Evolutionary conservation across 148 eudicot genomes (phyloP).

Genomic region (Rhododendron williamsianum): DNA sequence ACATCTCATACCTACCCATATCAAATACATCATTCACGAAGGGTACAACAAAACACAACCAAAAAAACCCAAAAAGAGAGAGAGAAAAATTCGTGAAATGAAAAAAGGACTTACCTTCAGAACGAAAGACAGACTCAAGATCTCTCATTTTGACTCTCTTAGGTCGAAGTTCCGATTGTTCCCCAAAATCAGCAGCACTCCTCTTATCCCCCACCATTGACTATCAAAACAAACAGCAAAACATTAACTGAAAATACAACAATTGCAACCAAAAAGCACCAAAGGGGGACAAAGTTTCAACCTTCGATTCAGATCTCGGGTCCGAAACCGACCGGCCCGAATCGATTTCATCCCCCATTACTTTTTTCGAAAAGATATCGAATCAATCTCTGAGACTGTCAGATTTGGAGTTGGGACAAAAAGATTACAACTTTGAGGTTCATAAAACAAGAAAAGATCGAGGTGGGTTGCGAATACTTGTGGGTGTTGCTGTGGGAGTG

Average conservation of each 20-base stretch:
- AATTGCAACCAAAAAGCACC: background rate
- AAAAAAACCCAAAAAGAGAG: too few species aligned
- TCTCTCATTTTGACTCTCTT: constrained; percentile 54
- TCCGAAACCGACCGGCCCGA: background rate
- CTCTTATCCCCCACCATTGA: constrained; percentile 44
- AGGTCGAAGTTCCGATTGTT: constrained; percentile 29
- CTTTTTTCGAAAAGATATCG: background rate
- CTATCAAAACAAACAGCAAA: constrained; percentile 21
- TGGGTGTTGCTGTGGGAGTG: background rate
- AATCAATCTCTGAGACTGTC: background rate
- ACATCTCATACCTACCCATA: background rate
- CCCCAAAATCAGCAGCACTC: constrained; percentile 31
- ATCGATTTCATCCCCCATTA: constrained; percentile 26
- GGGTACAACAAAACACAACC: background rate
- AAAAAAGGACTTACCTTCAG: constrained; percentile 38
- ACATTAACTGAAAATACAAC: background rate
- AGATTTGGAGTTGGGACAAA: background rate
- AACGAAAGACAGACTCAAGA: constrained; percentile 48
- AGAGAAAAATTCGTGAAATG: background rate
- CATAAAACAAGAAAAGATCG: background rate
- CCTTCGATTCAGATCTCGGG: constrained; percentile 38
- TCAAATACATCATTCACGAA: background rate
- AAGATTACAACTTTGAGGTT: constrained; percentile 6
- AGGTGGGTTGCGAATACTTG: background rate
- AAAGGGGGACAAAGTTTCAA: constrained; percentile 14